Evolutionary conservation across 331 rosid species (phyloP), one percentile per base, ranked within the genome.

Genomic region (Rosa hybrid): DNA sequence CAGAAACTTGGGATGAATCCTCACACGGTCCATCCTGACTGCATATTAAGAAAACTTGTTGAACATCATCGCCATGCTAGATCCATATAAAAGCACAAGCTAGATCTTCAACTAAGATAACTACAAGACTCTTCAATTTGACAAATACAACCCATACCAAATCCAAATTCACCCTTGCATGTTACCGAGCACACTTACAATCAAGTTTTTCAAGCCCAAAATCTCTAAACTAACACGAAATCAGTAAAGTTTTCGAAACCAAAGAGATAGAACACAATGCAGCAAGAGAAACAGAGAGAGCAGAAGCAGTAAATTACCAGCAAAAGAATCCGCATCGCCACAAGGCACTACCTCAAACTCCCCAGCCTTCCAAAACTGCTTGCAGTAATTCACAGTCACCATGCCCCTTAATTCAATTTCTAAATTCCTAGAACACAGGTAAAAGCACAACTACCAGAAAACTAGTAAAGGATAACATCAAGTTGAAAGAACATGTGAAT

Each of bases 1-100:
- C 45, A 96, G 96, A 93, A 96, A 96, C 90, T 89, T 96, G 0
- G 99, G 99, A 78, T 96, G 99, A 84, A 96, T 98, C 86, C 99
- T 85, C 41, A 91, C 97, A 56, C 90, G 99, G 84, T 96, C 99
- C 90, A 96, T 88, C 67, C 99, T 97, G 84, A 83, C 99, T 93
- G 86, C 82, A 87, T 59, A 69, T 81, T 64, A 85, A 34, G 4
- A 62, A 44, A 45, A 5, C 34, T 23, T 3, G 30, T 44, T 23
- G 7, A 76, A 60, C 30, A 27, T 27, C 23, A 57, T 59, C 25
- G 46, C 2, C 17, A 6, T n/a, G 39, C n/a, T 30, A 7, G 41
- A 46, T 71, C 75, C n/a, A 48, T 70, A 70, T 6, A 44, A 13
- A 25, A 71, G 13, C 76, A 71, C 4, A 59, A 44, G 79, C 34